Evolutionary conservation across 192 early-diverging fungal species (phyloP).

Genomic region (Umbelopsis isabellina): DNA sequence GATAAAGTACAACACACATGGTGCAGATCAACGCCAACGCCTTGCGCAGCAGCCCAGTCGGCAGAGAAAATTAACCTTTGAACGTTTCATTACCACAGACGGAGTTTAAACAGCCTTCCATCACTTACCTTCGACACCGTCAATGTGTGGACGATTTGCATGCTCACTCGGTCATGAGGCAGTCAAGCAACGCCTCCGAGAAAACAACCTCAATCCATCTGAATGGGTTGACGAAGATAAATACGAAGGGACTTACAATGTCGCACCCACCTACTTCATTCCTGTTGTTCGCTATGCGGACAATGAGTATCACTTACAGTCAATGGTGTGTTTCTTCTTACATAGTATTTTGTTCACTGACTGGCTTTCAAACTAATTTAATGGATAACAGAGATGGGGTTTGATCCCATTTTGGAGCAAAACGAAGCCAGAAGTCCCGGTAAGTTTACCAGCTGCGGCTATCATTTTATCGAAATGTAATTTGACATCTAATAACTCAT

Average conservation of each 20-base stretch:
- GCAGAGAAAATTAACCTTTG: background rate
- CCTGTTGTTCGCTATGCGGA: slow-evolving; percentile 41
- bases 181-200: background rate
- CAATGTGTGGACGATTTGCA: slow-evolving; percentile 33
- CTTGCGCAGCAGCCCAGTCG: background rate
- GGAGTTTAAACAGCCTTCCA: background rate
- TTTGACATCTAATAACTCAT: background rate
- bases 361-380: background rate
- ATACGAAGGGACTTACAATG: slow-evolving; percentile 47
- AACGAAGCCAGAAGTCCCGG: slow-evolving; percentile 39
- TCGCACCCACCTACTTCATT: slow-evolving; percentile 48
- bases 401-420: slow-evolving; percentile 52
- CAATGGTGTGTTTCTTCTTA: slow-evolving; percentile 44
- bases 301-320: slow-evolving; percentile 36
- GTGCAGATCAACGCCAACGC: background rate
- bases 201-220: background rate
- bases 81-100: background rate
- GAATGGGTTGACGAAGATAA: slow-evolving; percentile 16
- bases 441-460: background rate
- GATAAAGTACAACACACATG: background rate
- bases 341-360: background rate
- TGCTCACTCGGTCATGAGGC: slow-evolving; percentile 20
- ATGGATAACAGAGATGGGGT: slow-evolving; percentile 50
- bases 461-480: background rate
- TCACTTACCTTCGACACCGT: background rate